Evolutionary conservation across 179 eudicot genomes (phyloP).

Genomic region (Vitellaria paradoxa): DNA sequence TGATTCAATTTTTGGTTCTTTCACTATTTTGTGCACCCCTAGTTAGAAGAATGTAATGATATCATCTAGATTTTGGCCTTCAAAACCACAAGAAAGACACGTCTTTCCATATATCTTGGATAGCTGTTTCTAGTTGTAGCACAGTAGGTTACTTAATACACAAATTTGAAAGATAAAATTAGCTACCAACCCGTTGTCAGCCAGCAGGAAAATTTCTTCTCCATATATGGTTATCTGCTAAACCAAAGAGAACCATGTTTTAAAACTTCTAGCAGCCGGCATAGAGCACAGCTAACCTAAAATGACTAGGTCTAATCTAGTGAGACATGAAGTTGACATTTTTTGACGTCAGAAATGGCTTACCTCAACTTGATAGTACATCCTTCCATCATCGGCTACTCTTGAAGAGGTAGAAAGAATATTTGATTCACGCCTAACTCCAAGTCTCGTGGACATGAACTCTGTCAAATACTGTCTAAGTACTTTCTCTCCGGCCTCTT

Average conservation of each 20-base stretch:
- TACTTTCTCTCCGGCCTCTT: conserved; percentile 79
- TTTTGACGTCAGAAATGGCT: conserved; percentile 15
- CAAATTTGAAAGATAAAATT: not conserved
- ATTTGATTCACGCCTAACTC: conserved; percentile 78
- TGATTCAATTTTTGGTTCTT: too few relatives aligned
- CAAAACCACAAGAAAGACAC: not conserved
- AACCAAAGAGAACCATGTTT: not conserved
- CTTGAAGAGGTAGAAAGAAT: conserved; percentile 72
- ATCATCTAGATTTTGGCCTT: not conserved
- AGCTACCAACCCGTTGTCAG: not conserved
- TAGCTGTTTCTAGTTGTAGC: not conserved
- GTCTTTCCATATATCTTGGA: not conserved
- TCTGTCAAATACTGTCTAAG: conserved; percentile 85
- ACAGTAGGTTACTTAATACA: not conserved
- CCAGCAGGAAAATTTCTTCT: not conserved
- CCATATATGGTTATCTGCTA: not conserved
- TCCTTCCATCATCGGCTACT: conserved; percentile 89
- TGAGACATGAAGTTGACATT: not conserved
- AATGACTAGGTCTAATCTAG: too few relatives aligned
- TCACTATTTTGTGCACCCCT: too few relatives aligned
- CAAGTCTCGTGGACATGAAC: conserved; percentile 99
- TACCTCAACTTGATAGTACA: conserved; percentile 88
- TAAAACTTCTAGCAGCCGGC: not conserved
- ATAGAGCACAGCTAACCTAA: not conserved
- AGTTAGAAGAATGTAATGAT: not conserved